phyloP scores from a whole-genome alignment of 768 basidiomycete genomes.

The Crassisporium funariophilum region DNA sequence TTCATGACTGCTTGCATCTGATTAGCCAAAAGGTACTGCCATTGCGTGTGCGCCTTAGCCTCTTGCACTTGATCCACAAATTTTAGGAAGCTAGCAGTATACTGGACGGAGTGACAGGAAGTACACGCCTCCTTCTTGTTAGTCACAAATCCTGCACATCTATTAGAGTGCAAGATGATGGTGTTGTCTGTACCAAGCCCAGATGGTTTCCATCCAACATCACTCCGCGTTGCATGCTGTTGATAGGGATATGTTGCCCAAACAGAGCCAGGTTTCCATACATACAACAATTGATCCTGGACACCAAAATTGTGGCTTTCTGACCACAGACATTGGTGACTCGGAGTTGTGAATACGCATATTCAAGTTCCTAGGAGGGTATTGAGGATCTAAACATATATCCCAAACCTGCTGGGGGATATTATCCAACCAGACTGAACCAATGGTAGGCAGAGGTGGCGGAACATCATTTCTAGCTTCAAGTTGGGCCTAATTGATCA shows the following conservation, averaged over 20 bases:
- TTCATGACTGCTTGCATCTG: not conserved
- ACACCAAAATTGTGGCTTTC: not conserved
- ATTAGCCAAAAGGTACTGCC: not conserved
- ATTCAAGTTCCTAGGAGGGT: too few relatives aligned
- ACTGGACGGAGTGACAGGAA: not conserved
- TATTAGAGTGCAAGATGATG: not conserved
- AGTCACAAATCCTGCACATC: not conserved
- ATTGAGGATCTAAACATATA: too few relatives aligned
- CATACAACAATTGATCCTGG: constrained; percentile 1
- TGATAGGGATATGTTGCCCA: not conserved
- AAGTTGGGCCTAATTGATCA: not conserved
- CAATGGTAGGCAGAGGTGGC: not conserved
- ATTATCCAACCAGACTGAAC: too few relatives aligned
- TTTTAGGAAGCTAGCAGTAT: not conserved
- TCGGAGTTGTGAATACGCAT: not conserved
- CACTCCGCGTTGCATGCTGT: not conserved
- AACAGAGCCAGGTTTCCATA: not conserved
- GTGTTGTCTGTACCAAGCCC: not conserved
- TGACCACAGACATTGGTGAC: too few relatives aligned
- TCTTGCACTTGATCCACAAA: not conserved
- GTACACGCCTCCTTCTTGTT: not conserved
- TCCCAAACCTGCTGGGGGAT: too few relatives aligned
- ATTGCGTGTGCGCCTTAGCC: constrained; percentile 7
- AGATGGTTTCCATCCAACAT: constrained; percentile 3
- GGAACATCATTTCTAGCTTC: not conserved